Percentiles rank a stretch among this genome's conserved stretches.
phyloP scores from a whole-genome alignment of 75 land plant species.

The Picea sitchensis region DNA sequence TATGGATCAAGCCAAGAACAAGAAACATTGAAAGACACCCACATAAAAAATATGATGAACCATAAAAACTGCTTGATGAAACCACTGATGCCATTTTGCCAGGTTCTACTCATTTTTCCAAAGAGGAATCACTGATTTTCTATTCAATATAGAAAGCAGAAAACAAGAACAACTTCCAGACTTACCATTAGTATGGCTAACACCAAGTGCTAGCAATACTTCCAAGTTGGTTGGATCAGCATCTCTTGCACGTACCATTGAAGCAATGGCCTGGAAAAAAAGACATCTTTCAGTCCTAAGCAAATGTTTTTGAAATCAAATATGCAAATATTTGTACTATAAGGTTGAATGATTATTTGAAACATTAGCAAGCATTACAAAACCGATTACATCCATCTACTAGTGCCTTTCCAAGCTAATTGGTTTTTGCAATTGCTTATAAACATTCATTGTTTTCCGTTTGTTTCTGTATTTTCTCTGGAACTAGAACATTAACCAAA shows the following conservation, averaged over 20 bases:
- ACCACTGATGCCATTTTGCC: too few relatives aligned
- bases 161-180: background rate
- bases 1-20: background rate
- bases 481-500: too few relatives aligned
- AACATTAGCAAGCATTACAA: background rate
- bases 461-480: background rate
- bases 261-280: slow-evolving; percentile 80
- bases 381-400: background rate
- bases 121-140: background rate
- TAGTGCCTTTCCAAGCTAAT: background rate
- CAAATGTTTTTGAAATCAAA: background rate
- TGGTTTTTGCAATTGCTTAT: background rate
- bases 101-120: too few relatives aligned
- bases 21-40: background rate
- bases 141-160: background rate
- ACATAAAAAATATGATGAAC: background rate
- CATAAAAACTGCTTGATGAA: too few relatives aligned
- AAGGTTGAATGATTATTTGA: background rate
- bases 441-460: background rate
- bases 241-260: slow-evolving; percentile 91
- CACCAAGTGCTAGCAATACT: slow-evolving; percentile 96
- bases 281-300: background rate
- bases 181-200: slow-evolving; percentile 97
- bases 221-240: slow-evolving; percentile 88
- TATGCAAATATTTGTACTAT: background rate